These are phyloP conservation scores for Buxus sempervirens DNA, from an alignment of 164 flowering plant species.

Conservation along the genomic window DNA sequence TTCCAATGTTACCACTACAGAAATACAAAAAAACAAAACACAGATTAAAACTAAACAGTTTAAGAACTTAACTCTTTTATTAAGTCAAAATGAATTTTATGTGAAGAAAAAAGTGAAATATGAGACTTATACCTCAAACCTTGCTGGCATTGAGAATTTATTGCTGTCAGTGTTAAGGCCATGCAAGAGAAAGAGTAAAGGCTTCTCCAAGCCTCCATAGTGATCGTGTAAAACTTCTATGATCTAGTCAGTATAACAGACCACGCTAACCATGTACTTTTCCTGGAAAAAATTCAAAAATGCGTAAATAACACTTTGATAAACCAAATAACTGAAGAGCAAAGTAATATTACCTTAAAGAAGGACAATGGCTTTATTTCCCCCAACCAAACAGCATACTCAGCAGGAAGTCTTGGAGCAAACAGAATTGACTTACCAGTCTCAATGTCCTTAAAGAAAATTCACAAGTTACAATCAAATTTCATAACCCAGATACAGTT, in stretches of 20 bases:
- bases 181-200: constrained; percentile 70
- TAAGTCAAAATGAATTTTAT: not conserved
- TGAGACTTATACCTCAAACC: constrained; percentile 51
- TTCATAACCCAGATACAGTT: too few species aligned
- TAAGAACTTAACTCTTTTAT: not conserved
- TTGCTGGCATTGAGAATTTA: constrained; percentile 74
- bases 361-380: constrained; percentile 67
- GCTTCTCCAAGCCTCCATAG: constrained; percentile 42
- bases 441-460: too few species aligned
- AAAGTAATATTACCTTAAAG: constrained; percentile 55
- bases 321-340: not conserved
- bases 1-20: not conserved
- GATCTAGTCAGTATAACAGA: constrained; percentile 67
- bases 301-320: not conserved
- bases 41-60: not conserved
- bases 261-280: constrained; percentile 59
- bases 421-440: constrained; percentile 79
- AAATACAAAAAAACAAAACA: not conserved
- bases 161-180: constrained; percentile 90
- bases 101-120: not conserved
- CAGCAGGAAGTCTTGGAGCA: constrained; percentile 74
- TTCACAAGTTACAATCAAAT: too few species aligned
- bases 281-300: constrained; percentile 57
- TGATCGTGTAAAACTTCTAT: constrained; percentile 41
- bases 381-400: constrained; percentile 94